Base-by-base conservation (phyloP, 306 rosid genomes). In the Canavalia ensiformis region DNA sequence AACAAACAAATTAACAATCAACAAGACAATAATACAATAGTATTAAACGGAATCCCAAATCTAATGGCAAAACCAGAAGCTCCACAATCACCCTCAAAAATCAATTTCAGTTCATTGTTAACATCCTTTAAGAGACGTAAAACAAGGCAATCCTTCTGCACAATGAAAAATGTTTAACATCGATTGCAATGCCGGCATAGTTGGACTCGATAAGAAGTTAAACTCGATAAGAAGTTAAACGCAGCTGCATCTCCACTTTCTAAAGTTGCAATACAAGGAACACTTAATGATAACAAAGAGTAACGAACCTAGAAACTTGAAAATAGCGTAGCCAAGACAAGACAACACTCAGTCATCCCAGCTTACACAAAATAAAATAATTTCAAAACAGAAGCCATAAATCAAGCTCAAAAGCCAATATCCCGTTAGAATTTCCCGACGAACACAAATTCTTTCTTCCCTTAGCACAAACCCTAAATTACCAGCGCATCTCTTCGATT, bases 401-500 rank as follows among this genome's bases (percentile, higher is more conserved):
- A 68, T 80, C 75, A 51, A 78, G 83, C 65, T 74, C 82, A 57
- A 73, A 37, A 35, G 56, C 68, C 2, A 34, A 39, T 9, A 72
- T 57, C 69, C 68, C 11, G 10, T 10, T 11, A 45, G 83, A 76
- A 28, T 56, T 37, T 45, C 33, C 29, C 67, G 10, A 83, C 5
- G 45, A 77, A 68, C 12, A 50, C 29, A 47, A 37, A 41, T 11
- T 69, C 25, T 2, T 45, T n/a, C 0, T 25, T 39, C 50, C 45
- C 49, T 54, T 12, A 25, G 60, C 74, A 58, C 47, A 47, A 85
- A 76, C 67, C 57, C 79, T 72, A 75, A 72, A 54, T 67, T 60
- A 34, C 52, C 46, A 78, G 83, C 5, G 72, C 76, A 72, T 84
- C 74, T 41, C 79, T 50, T 81, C 59, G 64, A 77, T 47, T 78